Base-by-base conservation (phyloP, 2,329 filamentous ascomycete species). In the Fusarium sulawesiense region DNA sequence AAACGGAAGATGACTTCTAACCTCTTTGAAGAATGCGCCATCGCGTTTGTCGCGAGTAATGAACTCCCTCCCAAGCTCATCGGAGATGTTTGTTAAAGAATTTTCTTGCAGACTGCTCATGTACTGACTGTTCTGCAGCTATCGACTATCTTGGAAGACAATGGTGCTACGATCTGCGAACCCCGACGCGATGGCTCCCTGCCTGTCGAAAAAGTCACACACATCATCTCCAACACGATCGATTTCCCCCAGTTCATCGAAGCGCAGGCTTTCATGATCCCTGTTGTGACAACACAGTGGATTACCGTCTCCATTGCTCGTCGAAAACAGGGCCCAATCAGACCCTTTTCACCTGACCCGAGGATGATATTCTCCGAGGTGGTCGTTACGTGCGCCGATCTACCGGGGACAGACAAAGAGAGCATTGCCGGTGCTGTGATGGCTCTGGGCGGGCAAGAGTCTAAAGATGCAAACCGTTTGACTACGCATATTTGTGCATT, bases 401-500 rank as follows among this genome's bases (percentile, higher is more conserved):
- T 99, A 48, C 96, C 96, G 0, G 84, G 89, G 37, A 92, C 89
- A 37, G 96, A 99, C 79, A 93, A 94, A 78, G 95, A 98, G 81
- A 93, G 94, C 13, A 98, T 99, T 60, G 89, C 93, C 41, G 96
- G 94, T 13, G 95, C 93, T 2, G 93, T 95, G 4, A 83, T 97
- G 75, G 95, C 96, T 0, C 89, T 98, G 81, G 96, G 96, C 23
- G 96, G 96, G 18, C 88, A 93, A 74, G 93, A 94, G 76, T 91
- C 89, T 23, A 87, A 89, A 51, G 87, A 88, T 55, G 82, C 97
- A 47, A 91, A 90, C 7, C 92, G 89, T 60, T 79, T 91, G 68
- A 93, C 93, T 11, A 98, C 96, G 4, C 96, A 99, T 79, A 88
- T 99, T 57, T 95, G 97, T 64, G 93, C 95, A 7, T 83, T 97